phyloP scores from a whole-genome alignment of 495 filamentous ascomycete species.

The Hyaloscypha hepaticicola region DNA sequence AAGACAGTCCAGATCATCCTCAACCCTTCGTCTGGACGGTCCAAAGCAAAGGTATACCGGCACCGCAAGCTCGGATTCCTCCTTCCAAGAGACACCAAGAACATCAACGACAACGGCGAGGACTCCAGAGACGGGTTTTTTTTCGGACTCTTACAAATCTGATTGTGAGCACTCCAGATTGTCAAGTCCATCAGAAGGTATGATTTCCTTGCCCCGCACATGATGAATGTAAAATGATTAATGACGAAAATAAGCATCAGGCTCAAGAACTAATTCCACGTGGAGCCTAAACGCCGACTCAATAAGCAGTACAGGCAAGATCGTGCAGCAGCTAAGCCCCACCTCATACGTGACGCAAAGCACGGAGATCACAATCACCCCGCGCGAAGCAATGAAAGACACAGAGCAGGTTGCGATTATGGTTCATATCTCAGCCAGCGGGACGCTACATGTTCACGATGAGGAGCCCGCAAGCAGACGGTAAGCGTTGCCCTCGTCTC shows the following conservation, averaged over 20 bases:
- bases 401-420: constrained; percentile 34
- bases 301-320: constrained; percentile 27
- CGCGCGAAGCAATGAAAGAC: constrained; percentile 32
- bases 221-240: no score
- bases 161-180: constrained; percentile 8
- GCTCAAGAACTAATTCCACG: constrained; percentile 41
- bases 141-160: not conserved
- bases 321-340: constrained; percentile 36
- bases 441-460: constrained; percentile 6
- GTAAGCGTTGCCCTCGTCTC: not conserved
- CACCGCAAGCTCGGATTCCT: constrained; percentile 13
- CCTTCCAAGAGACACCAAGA: constrained; percentile 5
- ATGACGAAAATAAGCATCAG: constrained; percentile 23
- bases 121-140: not conserved
- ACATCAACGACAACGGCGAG: not conserved
- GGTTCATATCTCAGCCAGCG: constrained; percentile 39
- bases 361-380: constrained; percentile 37
- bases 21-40: not conserved
- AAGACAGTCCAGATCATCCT: not conserved
- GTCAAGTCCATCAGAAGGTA: constrained; percentile 25
- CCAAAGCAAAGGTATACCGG: constrained; percentile 6
- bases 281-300: constrained; percentile 35
- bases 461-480: not conserved
- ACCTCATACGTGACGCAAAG: constrained; percentile 41
- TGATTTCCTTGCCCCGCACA: not conserved